Percentiles rank a stretch among this genome's conserved stretches.
These are phyloP conservation scores for Barnettozyma botsteinii DNA, from an alignment of 805 yeast genomes.

Conservation along the genomic window DNA sequence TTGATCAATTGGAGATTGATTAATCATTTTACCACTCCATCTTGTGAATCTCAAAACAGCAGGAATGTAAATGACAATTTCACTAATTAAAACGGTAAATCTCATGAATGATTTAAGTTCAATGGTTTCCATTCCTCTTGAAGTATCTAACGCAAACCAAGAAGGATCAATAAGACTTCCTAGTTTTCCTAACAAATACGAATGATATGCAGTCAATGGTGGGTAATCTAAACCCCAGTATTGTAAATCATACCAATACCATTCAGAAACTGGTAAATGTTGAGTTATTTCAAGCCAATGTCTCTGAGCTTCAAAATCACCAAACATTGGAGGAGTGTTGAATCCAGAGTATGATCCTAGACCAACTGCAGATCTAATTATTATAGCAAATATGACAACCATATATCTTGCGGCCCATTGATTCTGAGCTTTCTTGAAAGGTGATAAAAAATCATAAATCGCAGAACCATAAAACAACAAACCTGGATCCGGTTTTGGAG, in stretches of 20 bases:
- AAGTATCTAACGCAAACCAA: conserved; percentile 72
- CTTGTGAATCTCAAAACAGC: conserved; percentile 68
- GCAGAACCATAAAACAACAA: conserved; percentile 52
- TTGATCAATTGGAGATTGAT: conserved; percentile 65
- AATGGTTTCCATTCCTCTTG: conserved; percentile 69
- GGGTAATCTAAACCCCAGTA: conserved; percentile 99
- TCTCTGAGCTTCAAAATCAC: conserved; percentile 97
- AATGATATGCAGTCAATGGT: conserved; percentile 92
- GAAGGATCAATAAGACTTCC: conserved; percentile 56
- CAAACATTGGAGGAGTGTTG: conserved; percentile 69
- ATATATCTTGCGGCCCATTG: conserved; percentile 90
- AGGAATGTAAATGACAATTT: conserved; percentile 68
- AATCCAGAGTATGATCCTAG: conserved; percentile 83
- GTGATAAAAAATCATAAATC: conserved; percentile 67
- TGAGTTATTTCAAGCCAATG: conserved; percentile 95
- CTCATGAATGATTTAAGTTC: conserved; percentile 83
- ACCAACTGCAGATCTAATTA: conserved; percentile 80
- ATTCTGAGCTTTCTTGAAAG: conserved; percentile 73
- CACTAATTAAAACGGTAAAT: conserved; percentile 69
- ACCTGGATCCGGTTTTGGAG: conserved; percentile 11
- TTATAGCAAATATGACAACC: conserved; percentile 62
- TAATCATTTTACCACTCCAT: conserved; percentile 57
- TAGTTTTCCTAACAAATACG: conserved; percentile 68
- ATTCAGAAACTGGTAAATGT: conserved; percentile 61
- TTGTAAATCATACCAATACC: conserved; percentile 87